These are phyloP conservation scores for Adansonia grandidieri DNA, from an alignment of 441 rosid genomes.

Conservation along the genomic window DNA sequence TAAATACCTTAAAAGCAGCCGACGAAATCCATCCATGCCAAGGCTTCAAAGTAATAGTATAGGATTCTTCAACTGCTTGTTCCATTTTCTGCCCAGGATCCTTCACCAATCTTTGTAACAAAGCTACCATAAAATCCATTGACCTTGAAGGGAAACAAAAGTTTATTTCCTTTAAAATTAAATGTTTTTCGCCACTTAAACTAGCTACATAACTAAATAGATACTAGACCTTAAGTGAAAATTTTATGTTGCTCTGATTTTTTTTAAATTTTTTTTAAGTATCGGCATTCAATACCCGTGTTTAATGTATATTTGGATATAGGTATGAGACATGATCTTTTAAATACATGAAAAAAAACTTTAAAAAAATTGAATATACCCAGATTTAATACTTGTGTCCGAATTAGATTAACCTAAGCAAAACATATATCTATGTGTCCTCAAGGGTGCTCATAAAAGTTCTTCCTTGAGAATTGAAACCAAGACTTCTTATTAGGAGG, in stretches of 20 bases:
- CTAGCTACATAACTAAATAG: neutral
- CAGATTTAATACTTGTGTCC: too few relatives aligned
- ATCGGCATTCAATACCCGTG: too few relatives aligned
- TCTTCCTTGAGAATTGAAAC: neutral
- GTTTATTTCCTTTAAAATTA: neutral
- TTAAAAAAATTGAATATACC: too few relatives aligned
- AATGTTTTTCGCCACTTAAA: neutral
- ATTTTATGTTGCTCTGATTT: neutral
- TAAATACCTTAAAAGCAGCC: slow-evolving; percentile 81
- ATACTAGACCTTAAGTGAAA: neutral
- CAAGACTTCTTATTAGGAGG: neutral
- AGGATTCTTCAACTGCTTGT: slow-evolving; percentile 78
- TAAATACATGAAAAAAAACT: too few relatives aligned
- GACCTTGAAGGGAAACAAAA: slow-evolving; percentile 44
- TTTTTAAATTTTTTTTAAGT: too few relatives aligned
- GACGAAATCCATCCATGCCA: slow-evolving; percentile 96
- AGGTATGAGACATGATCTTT: too few relatives aligned
- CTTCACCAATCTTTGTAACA: slow-evolving; percentile 54
- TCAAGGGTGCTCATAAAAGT: neutral
- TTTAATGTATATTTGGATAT: too few relatives aligned
- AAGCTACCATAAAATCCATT: slow-evolving; percentile 64
- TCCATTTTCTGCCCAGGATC: slow-evolving; percentile 69
- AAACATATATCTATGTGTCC: neutral
- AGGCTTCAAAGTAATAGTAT: slow-evolving; percentile 66
- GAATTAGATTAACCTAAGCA: too few relatives aligned